A percentile compares a stretch with the other conserved stretches of the same genome.
phyloP scores from a whole-genome alignment of 495 filamentous ascomycete genomes.

The Penicillium ucsense region DNA sequence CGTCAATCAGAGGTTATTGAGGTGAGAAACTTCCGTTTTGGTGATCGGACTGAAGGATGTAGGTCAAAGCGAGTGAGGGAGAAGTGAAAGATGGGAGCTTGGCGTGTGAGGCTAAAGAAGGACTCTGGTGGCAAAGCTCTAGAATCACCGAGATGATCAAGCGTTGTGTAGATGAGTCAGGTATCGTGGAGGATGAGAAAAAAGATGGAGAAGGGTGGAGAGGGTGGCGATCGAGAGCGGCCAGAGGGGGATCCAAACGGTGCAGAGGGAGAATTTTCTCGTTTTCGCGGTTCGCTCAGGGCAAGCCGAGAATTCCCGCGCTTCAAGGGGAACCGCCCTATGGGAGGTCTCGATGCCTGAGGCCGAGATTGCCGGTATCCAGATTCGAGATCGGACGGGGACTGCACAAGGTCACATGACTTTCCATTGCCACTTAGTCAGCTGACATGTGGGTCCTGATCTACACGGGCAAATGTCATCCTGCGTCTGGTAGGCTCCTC shows the following conservation, averaged over 20 bases:
- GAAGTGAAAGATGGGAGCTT: not conserved
- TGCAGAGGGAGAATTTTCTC: conserved; percentile 8
- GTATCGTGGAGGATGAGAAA: not conserved
- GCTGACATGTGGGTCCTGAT: too few relatives aligned
- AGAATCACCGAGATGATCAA: not conserved
- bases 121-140: not conserved
- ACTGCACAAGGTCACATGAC: too few relatives aligned
- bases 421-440: too few relatives aligned
- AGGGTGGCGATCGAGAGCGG: conserved; percentile 15
- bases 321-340: conserved; percentile 2
- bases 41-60: not conserved
- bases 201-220: conserved; percentile 11
- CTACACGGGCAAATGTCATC: too few relatives aligned
- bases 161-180: conserved; percentile 2
- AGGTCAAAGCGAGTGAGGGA: not conserved
- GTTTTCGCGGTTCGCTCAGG: conserved; percentile 14
- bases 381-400: too few relatives aligned
- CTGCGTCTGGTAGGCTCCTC: too few relatives aligned
- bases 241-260: not conserved
- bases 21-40: too few relatives aligned
- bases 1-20: too few relatives aligned
- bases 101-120: not conserved
- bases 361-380: not conserved
- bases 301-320: conserved; percentile 13
- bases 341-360: not conserved